These are phyloP conservation scores for Papiliotrema flavescens DNA, from an alignment of 1,284 basidiomycete genomes.

Conservation along the genomic window DNA sequence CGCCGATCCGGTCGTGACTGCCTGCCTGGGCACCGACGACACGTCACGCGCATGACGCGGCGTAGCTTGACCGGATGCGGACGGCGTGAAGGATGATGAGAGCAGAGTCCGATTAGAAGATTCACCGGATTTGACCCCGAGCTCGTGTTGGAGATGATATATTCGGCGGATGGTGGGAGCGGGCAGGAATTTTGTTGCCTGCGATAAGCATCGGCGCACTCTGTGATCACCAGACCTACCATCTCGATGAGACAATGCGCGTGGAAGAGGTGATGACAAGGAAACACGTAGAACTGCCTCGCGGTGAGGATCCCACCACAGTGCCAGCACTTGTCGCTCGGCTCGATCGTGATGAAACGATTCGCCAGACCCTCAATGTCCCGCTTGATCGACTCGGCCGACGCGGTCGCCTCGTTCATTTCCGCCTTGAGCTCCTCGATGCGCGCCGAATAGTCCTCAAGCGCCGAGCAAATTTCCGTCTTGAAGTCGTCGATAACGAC, in stretches of 20 bases:
- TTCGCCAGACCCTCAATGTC: constrained; percentile 82
- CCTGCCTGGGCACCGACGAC: constrained; percentile 1
- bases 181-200: constrained; percentile 88
- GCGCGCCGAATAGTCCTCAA: constrained; percentile 89
- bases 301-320: constrained; percentile 74
- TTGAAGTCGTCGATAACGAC: constrained; percentile 99
- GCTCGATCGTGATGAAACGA: constrained; percentile 91
- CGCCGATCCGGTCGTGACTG: constrained; percentile 25
- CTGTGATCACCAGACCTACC: constrained; percentile 55
- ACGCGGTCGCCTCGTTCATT: constrained; percentile 92
- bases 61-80: constrained; percentile 21
- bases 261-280: constrained; percentile 94
- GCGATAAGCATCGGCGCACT: neutral
- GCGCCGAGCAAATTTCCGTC: constrained; percentile 91
- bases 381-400: constrained; percentile 87
- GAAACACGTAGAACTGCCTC: constrained; percentile 96
- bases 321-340: constrained; percentile 76
- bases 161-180: constrained; percentile 75
- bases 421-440: constrained; percentile 88
- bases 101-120: constrained; percentile 31
- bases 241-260: constrained; percentile 88
- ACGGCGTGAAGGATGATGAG: constrained; percentile 33
- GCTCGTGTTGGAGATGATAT: constrained; percentile 74
- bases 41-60: constrained; percentile 17
- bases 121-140: constrained; percentile 56